Evolutionary conservation across 768 basidiomycete genomes (phyloP), one percentile per base, ranked within the genome.

Genomic region (Termitomyces heimii): DNA sequence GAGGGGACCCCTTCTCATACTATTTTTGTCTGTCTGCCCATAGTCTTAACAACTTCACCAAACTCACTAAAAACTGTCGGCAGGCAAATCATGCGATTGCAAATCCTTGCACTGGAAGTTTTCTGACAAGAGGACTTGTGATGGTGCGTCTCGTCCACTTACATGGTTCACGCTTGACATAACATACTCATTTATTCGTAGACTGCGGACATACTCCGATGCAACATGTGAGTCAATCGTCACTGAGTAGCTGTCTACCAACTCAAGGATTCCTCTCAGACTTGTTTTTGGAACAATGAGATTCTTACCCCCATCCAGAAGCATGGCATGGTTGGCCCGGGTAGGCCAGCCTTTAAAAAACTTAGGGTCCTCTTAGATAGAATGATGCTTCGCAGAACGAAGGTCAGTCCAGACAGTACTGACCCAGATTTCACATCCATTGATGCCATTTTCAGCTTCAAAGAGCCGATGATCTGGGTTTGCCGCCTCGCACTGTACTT

Each of bases 201-300:
- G 92, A 86, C 54, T 94, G 92, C 67, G 85, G 84, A 10, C 92
- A 94, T 66, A 87, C 82, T 60, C 92, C 92, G 0, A 92, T 89
- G 89, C 83, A 88, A 60, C 90, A 92, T 64, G 83, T 84, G 52
- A 29, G 82, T 75, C 71, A 64, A 34, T 47, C n/a, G 16, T 34
- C 24, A 31, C 58, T 29, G 44, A 9, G 16, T 22, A 24, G 45
- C n/a, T 49, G 49, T 56, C 45, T 44, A 28, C 42, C 18, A 58
- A n/a, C 60, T 65, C 5, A 55, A 43, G 32, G 47, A 56, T 24
- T 4, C 18, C 6, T 47, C 44, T 48, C 50, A 91, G 86, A 92
- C 91, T 12, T 98, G 96, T 72, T 93, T 93, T 71, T 98, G 96
- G 92, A 96, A 97, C 69, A 92, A 89, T 61, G 92, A 98, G 71